These are phyloP conservation scores for Vitis hybrid DNA, from an alignment of 177 flowering plant genomes.

Conservation along the genomic window DNA sequence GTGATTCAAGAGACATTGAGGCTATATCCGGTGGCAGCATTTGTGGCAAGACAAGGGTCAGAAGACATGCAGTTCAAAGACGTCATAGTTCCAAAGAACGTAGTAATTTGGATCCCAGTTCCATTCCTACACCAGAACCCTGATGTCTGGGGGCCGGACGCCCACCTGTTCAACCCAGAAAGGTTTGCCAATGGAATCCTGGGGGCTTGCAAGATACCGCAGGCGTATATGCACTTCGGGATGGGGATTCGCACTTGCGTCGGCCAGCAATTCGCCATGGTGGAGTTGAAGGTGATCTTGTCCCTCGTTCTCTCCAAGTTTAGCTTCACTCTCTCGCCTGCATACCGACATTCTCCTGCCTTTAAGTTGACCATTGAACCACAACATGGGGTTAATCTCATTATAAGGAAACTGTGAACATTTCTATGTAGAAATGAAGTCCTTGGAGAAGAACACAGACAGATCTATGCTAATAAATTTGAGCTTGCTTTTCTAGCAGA, in stretches of 20 bases:
- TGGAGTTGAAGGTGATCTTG: constrained; percentile 41
- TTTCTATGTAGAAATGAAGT: too few relatives aligned
- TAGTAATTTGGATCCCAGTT: constrained; percentile 33
- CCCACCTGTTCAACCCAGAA: constrained; percentile 40
- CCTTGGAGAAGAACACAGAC: too few relatives aligned
- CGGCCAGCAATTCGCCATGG: constrained; percentile 54
- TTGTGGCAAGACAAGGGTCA: constrained; percentile 32
- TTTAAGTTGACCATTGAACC: constrained; percentile 43
- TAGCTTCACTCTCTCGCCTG: constrained; percentile 41
- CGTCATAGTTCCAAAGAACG: constrained; percentile 40
- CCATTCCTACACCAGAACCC: constrained; percentile 34
- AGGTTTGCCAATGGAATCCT: constrained; percentile 42
- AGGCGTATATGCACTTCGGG: constrained; percentile 56
- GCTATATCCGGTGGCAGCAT: constrained; percentile 42
- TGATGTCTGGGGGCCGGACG: constrained; percentile 47
- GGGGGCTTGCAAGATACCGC: constrained; percentile 42
- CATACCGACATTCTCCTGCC: constrained; percentile 40
- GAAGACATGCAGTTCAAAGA: constrained; percentile 34
- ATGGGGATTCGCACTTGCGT: constrained; percentile 38
- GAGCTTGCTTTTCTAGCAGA: too few relatives aligned
- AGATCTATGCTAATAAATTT: too few relatives aligned
- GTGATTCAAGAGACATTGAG: constrained; percentile 58
- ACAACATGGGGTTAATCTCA: constrained; percentile 36
- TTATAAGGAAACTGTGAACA: constrained; percentile 14
- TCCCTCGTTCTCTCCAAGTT: constrained; percentile 40